Evolutionary conservation across 1,139 yeast genomes (phyloP).

Genomic region (Hansenula sp.): DNA sequence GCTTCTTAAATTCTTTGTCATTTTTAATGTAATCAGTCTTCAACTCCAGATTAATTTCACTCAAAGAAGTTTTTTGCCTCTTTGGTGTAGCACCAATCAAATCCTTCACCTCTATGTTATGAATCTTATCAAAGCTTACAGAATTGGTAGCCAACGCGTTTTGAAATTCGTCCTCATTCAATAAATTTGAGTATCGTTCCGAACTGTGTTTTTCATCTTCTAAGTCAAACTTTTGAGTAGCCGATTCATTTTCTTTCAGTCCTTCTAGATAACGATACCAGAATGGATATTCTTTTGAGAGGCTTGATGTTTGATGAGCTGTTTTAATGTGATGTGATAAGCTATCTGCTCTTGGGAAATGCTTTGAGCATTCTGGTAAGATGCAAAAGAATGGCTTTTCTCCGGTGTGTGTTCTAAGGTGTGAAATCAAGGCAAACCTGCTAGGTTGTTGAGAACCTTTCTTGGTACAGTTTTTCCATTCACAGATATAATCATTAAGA

Average conservation of each 20-base stretch:
- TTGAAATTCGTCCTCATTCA: background rate
- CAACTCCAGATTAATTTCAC: slow-evolving; percentile 19
- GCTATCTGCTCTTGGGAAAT: slow-evolving; percentile 58
- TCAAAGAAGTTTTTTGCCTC: slow-evolving; percentile 21
- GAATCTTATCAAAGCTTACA: slow-evolving; percentile 15
- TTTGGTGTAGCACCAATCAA: slow-evolving; percentile 18
- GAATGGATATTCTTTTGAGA: slow-evolving; percentile 16
- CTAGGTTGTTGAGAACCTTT: slow-evolving; percentile 42
- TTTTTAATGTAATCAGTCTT: slow-evolving; percentile 13
- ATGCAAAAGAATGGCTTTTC: slow-evolving; percentile 67
- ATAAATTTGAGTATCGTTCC: slow-evolving; percentile 2
- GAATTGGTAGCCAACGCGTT: background rate
- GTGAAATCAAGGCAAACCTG: slow-evolving; percentile 57
- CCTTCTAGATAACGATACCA: slow-evolving; percentile 11
- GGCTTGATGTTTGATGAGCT: slow-evolving; percentile 49
- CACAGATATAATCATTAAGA: slow-evolving; percentile 46
- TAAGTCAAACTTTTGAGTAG: slow-evolving; percentile 4
- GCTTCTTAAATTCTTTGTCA: slow-evolving; percentile 11
- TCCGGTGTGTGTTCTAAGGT: slow-evolving; percentile 63
- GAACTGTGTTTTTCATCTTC: slow-evolving; percentile 13
- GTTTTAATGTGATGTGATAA: slow-evolving; percentile 61
- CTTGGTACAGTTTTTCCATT: slow-evolving; percentile 59
- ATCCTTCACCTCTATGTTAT: slow-evolving; percentile 18
- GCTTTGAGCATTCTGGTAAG: slow-evolving; percentile 65
- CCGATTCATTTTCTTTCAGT: slow-evolving; percentile 5